Percentiles rank a stretch among this genome's conserved stretches.
These are phyloP conservation scores for Pythium pectinolyticum DNA, from an alignment of 352 stramenopile species.

Conservation along the genomic window DNA sequence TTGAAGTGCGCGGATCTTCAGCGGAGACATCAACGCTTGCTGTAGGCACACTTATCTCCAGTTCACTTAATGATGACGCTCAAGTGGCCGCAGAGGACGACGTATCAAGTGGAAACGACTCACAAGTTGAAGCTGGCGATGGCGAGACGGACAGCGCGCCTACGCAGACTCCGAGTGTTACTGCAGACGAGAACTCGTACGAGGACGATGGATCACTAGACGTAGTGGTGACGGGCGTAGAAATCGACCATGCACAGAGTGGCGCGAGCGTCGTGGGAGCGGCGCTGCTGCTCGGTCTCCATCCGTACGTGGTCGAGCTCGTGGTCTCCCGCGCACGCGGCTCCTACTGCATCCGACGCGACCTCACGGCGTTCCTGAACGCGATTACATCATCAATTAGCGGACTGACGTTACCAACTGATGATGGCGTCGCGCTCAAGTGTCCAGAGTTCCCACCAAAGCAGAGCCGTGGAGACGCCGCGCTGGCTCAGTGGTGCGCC, in stretches of 20 bases:
- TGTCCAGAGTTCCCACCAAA: conserved; percentile 56
- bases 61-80: neutral
- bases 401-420: neutral
- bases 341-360: conserved; percentile 58
- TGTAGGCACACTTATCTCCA: neutral
- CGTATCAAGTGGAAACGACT: neutral
- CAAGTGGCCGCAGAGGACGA: neutral
- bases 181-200: conserved; percentile 19
- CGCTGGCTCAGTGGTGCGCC: conserved; percentile 66
- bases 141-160: conserved; percentile 8
- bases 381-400: conserved; percentile 28
- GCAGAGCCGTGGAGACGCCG: conserved; percentile 43
- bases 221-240: conserved; percentile 69
- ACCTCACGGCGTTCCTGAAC: conserved; percentile 42
- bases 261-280: conserved; percentile 25
- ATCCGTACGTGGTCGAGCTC: conserved; percentile 54
- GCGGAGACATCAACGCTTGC: neutral
- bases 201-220: conserved; percentile 41
- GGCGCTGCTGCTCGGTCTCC: conserved; percentile 29
- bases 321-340: conserved; percentile 50
- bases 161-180: conserved; percentile 29
- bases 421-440: neutral
- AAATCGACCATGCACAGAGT: conserved; percentile 28
- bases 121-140: conserved; percentile 21
- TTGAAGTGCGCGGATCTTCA: no score